Percentiles rank a stretch among this genome's conserved stretches.
Evolutionary conservation across 2,329 filamentous ascomycete species (phyloP).

Genomic region (Botrytis porri): DNA sequence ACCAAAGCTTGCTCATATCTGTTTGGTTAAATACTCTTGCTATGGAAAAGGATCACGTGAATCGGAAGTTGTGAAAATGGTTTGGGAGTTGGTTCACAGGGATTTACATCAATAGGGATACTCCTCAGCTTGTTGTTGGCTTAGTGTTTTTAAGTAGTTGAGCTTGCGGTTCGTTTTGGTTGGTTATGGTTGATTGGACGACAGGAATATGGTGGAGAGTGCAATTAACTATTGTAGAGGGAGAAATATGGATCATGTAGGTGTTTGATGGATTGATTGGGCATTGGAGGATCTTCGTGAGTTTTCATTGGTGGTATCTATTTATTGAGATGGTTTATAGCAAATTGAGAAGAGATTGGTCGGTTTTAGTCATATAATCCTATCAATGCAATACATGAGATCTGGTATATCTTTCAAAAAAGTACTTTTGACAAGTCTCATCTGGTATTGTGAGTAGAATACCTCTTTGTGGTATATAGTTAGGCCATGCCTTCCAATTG

Average conservation of each 20-base stretch:
- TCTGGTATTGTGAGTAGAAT: neutral
- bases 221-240: neutral
- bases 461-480: neutral
- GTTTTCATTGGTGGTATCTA: neutral
- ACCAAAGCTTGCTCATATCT: neutral
- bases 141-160: neutral
- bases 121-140: neutral
- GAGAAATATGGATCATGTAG: neutral
- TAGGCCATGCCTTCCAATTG: neutral
- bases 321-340: neutral
- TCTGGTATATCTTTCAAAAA: neutral
- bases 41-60: neutral
- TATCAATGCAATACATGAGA: neutral
- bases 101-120: too few species aligned
- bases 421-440: accelerated
- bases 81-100: neutral
- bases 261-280: neutral
- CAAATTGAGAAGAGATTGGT: neutral
- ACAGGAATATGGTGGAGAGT: neutral
- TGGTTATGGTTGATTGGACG: neutral
- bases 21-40: neutral
- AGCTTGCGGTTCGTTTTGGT: too few species aligned
- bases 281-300: neutral
- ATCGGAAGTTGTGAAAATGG: neutral
- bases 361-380: neutral